These are phyloP conservation scores for Xylaria acuta DNA, from an alignment of 495 filamentous ascomycete genomes.

Conservation along the genomic window DNA sequence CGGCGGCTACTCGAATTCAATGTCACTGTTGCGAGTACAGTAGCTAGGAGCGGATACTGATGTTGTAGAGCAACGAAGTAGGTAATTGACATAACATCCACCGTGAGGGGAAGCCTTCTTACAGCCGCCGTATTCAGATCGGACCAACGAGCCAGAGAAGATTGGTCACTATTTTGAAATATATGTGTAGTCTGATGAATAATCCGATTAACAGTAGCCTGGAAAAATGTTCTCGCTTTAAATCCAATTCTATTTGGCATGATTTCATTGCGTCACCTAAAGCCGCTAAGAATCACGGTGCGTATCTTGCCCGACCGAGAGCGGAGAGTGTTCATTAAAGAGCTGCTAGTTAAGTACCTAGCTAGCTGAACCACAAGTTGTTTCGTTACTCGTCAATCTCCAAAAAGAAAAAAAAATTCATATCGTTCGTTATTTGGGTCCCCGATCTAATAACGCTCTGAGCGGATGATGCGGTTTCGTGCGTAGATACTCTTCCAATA, in stretches of 20 bases:
- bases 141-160: neutral
- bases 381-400: neutral
- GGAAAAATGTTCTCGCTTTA: neutral
- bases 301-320: neutral
- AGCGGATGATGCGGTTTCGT: slow-evolving; percentile 23
- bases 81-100: neutral
- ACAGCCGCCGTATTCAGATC: neutral
- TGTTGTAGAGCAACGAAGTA: neutral
- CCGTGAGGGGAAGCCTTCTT: neutral
- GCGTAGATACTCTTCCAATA: slow-evolving; percentile 18
- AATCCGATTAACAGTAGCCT: no score
- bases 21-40: neutral
- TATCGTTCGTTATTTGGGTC: slow-evolving; percentile 17
- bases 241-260: neutral
- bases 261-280: neutral
- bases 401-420: neutral
- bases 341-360: slow-evolving; percentile 12
- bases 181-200: slow-evolving; percentile 9
- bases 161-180: neutral
- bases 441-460: slow-evolving; percentile 13
- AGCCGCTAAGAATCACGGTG: neutral
- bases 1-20: neutral
- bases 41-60: neutral
- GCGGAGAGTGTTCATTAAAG: slow-evolving; percentile 15
- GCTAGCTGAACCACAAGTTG: slow-evolving; percentile 5